A percentile compares a stretch with the other conserved stretches of the same genome.
These are phyloP conservation scores for Amanita thiersii DNA, from an alignment of 768 basidiomycete genomes.

Conservation along the genomic window DNA sequence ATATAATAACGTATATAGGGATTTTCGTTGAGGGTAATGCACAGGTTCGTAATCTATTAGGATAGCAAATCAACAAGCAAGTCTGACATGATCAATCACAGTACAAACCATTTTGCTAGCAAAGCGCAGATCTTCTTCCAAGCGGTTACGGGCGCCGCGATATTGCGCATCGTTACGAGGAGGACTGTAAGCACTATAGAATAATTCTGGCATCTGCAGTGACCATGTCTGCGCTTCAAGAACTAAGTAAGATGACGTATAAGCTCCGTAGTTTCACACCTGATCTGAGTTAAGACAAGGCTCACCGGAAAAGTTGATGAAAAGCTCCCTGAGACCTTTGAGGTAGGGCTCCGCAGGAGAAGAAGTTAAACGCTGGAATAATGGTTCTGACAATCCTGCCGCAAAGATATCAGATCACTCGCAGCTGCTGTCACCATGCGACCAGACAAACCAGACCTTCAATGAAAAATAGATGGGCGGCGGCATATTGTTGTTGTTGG, in stretches of 20 bases:
- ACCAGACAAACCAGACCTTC: slow-evolving; percentile 47
- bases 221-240: slow-evolving; percentile 84
- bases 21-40: slow-evolving; percentile 85
- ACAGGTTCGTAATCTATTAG: slow-evolving; percentile 86
- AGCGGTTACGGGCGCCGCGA: slow-evolving; percentile 58
- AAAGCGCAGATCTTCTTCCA: slow-evolving; percentile 84
- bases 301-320: slow-evolving; percentile 90
- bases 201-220: slow-evolving; percentile 64
- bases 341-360: slow-evolving; percentile 74
- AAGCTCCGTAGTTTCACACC: slow-evolving; percentile 3
- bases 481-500: slow-evolving; percentile 61
- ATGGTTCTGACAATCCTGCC: slow-evolving; percentile 65
- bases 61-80: no score
- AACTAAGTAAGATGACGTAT: slow-evolving; percentile 44
- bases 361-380: slow-evolving; percentile 68
- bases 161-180: slow-evolving; percentile 64
- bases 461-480: slow-evolving; percentile 87
- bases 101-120: slow-evolving; percentile 55
- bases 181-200: slow-evolving; percentile 87
- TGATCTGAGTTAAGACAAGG: slow-evolving; percentile 3
- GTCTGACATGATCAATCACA: no score
- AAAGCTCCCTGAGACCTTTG: slow-evolving; percentile 77
- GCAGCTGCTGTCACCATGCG: not conserved
- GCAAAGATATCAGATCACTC: slow-evolving; percentile 3
- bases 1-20: slow-evolving; percentile 92